Base-by-base conservation (phyloP, 2,329 filamentous ascomycete genomes). In the Cytospora leucostoma region DNA sequence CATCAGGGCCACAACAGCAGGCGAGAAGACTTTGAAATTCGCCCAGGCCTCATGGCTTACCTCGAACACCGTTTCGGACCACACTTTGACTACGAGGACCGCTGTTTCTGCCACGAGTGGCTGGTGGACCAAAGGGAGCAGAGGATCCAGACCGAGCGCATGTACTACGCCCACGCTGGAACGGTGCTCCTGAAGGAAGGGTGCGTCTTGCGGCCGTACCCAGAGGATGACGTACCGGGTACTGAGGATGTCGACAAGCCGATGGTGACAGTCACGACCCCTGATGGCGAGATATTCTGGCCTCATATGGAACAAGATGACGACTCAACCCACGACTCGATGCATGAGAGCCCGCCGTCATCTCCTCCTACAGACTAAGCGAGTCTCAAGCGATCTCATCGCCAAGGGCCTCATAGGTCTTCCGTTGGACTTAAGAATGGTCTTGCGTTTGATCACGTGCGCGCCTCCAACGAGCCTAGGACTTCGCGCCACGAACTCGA, bases 181-280 rank as follows among this genome's bases (percentile, higher is more conserved):
- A 27, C 13, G 8, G 6, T 0, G 34, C 32, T 55, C 3, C 21
- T 12, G n/a, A 49, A 50, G 32, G 52, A 55, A n/a, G 19, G n/a
- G 1, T 61, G 59, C 21, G 15, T 33, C 3, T 19, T 61, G 21
- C 52, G 53, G 19, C 32, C 32, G 3, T 50, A 55, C 27, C 40
- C 40, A 8, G 38, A 55, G 15, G 51, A 37, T 1, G 51, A 37
- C 3, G 0, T 61, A 2, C 40, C 32, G 4, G 59, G 59, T 2
- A 61, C 59, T 4, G 59, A 50, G 38, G 1, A 55, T 4, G 59
- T 55, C 33, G 38, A 38, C 8, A 61, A 61, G 40, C 59, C 59
- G n/a, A n/a, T 50, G 13, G n/a, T 61, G 19, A 55, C 37, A 34
- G 52, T 61, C n/a, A 61, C 33, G 32, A 61, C 52, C 0, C 51